A percentile compares a stretch with the other conserved stretches of the same genome.
These are phyloP conservation scores for Nepenthes alata DNA, from an alignment of 179 eudicot genomes.

Conservation along the genomic window DNA sequence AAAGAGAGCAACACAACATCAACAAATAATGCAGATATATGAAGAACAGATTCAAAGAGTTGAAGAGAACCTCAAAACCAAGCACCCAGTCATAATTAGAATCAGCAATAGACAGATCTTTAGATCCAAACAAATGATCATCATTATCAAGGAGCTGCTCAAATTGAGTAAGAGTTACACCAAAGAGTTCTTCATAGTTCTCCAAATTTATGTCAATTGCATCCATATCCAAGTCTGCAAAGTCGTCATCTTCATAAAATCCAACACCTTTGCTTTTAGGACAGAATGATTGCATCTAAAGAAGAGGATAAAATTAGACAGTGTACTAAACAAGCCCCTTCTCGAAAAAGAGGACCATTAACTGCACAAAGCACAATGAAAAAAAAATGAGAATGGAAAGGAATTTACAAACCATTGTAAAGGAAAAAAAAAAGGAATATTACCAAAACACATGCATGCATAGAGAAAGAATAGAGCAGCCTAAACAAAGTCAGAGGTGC, in stretches of 20 bases:
- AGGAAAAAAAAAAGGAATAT: no score
- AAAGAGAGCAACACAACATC: not conserved
- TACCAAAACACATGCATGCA: not conserved
- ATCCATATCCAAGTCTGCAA: constrained; percentile 58
- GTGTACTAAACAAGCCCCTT: not conserved
- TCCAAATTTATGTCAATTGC: constrained; percentile 64
- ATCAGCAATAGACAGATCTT: constrained; percentile 35
- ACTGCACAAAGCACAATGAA: not conserved
- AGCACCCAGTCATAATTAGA: constrained; percentile 28
- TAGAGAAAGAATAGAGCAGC: no score
- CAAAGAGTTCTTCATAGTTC: constrained; percentile 84
- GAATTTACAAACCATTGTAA: no score
- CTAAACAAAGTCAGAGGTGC: no score
- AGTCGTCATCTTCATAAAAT: constrained; percentile 35
- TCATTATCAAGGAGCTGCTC: constrained; percentile 62
- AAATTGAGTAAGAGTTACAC: constrained; percentile 47
- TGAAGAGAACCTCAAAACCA: constrained; percentile 42
- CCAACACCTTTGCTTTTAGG: constrained; percentile 33
- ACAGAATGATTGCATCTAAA: constrained; percentile 29
- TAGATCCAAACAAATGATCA: constrained; percentile 48
- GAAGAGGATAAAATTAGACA: not conserved
- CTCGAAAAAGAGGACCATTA: not conserved
- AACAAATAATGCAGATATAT: not conserved
- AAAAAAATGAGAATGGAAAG: not conserved
- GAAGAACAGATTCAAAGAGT: not conserved